Conservation (phyloP, 140 eudicot species). For the Erigeron philadelphicus region DNA sequence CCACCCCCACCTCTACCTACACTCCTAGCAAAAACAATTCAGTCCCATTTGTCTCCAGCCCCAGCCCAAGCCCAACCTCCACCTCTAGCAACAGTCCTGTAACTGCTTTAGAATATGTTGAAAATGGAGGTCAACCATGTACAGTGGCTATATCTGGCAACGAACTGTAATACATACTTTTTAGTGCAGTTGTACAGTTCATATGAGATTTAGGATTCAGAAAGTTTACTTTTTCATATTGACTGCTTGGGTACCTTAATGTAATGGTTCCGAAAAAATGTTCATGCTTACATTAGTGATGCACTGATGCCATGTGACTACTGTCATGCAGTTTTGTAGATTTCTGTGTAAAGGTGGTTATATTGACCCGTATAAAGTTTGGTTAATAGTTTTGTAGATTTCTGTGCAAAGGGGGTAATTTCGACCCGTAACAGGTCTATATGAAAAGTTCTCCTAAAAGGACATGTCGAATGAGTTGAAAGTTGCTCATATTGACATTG, state of each 20-base stretch:
- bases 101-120: slow-evolving; percentile 36
- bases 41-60: slow-evolving; percentile 6
- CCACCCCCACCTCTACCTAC: neutral
- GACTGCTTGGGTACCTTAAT: slow-evolving; percentile 16
- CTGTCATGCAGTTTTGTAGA: neutral
- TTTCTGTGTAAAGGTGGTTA: neutral
- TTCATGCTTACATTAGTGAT: slow-evolving; percentile 20
- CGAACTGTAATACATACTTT: slow-evolving; percentile 10
- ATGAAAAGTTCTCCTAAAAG: too few relatives aligned
- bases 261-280: slow-evolving; percentile 22
- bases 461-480: too few relatives aligned
- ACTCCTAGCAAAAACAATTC: slow-evolving; percentile 5
- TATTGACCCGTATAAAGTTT: neutral
- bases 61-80: neutral
- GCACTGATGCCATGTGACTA: slow-evolving; percentile 13
- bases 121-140: slow-evolving; percentile 35
- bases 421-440: too few relatives aligned
- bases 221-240: slow-evolving; percentile 3
- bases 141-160: slow-evolving; percentile 17
- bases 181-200: slow-evolving; percentile 22
- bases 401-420: neutral
- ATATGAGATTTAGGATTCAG: slow-evolving; percentile 25
- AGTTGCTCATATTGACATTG: too few relatives aligned
- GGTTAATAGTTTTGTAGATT: neutral
- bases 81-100: slow-evolving; percentile 15